Percentiles rank a stretch among this genome's conserved stretches.
phyloP scores from a whole-genome alignment of 139 green algal species.

The Chlorella sp. region DNA sequence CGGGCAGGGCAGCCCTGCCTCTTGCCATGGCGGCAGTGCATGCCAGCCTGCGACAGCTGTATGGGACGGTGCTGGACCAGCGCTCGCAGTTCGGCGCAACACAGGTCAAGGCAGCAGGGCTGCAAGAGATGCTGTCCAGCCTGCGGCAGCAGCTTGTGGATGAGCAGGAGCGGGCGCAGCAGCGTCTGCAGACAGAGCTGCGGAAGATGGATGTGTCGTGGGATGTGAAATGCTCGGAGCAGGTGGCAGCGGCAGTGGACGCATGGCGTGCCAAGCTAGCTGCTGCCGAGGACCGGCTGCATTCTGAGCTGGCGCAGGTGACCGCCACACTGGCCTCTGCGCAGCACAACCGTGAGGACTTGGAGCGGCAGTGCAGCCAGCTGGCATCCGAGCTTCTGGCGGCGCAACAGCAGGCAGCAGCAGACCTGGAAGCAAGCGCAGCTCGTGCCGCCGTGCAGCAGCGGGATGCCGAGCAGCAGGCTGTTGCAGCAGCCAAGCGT shows the following conservation, averaged over 20 bases:
- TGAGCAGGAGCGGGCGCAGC: constrained; percentile 9
- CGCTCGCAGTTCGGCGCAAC: not conserved
- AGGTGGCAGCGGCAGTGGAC: not conserved
- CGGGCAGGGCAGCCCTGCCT: not conserved
- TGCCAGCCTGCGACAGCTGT: not conserved
- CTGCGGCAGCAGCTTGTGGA: not conserved
- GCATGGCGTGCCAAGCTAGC: not conserved
- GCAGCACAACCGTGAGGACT: constrained; percentile 5
- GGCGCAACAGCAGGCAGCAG: not conserved
- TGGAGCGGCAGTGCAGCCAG: constrained; percentile 15
- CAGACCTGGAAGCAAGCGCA: not conserved
- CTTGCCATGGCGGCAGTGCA: not conserved
- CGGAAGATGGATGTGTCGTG: not conserved
- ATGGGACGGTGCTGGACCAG: not conserved
- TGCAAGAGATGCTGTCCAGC: not conserved
- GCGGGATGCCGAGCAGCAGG: not conserved
- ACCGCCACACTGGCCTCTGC: not conserved
- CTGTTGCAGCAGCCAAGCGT: not conserved
- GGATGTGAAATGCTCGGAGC: not conserved
- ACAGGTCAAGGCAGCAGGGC: not conserved
- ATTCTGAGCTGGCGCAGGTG: constrained; percentile 3
- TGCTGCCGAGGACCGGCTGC: not conserved
- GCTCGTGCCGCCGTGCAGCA: not conserved
- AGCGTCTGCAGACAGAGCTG: constrained; percentile 14
- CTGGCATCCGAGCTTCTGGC: not conserved